Evolutionary conservation across 148 eudicot genomes (phyloP).

Genomic region (Silene uniflora): DNA sequence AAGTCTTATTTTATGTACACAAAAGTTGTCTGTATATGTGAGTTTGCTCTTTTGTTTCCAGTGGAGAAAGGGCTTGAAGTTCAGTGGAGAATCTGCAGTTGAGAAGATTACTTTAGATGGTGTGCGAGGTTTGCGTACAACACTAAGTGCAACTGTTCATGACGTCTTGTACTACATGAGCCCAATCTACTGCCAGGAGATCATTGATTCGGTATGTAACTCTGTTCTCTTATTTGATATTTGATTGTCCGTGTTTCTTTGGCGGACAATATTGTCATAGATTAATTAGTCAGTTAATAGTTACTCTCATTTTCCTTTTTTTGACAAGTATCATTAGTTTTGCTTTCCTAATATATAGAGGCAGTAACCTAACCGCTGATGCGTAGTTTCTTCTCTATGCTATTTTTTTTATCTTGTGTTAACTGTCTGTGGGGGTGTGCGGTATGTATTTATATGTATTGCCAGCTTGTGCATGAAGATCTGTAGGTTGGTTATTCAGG

Average conservation of each 20-base stretch:
- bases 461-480: background rate
- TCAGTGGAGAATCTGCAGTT: slow-evolving; percentile 91
- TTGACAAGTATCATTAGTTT: background rate
- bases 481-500: background rate
- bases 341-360: background rate
- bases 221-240: slow-evolving; percentile 10
- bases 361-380: background rate
- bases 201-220: slow-evolving; percentile 71
- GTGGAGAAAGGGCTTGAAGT: slow-evolving; percentile 96
- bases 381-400: background rate
- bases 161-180: slow-evolving; percentile 99
- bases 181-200: slow-evolving; percentile 98
- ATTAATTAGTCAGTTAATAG: background rate
- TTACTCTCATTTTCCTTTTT: background rate
- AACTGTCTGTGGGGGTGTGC: background rate
- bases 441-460: background rate
- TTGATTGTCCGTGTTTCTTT: background rate
- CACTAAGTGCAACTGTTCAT: slow-evolving; percentile 92
- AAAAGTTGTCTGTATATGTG: background rate
- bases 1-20: background rate
- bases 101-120: slow-evolving; percentile 83
- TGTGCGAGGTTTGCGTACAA: slow-evolving; percentile 79
- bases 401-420: background rate
- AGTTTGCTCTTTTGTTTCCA: slow-evolving; percentile 29
- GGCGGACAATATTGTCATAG: background rate